Percentiles rank a stretch among this genome's conserved stretches.
These are phyloP conservation scores for Chenopodium album DNA, from an alignment of 148 eudicot species.

Conservation along the genomic window DNA sequence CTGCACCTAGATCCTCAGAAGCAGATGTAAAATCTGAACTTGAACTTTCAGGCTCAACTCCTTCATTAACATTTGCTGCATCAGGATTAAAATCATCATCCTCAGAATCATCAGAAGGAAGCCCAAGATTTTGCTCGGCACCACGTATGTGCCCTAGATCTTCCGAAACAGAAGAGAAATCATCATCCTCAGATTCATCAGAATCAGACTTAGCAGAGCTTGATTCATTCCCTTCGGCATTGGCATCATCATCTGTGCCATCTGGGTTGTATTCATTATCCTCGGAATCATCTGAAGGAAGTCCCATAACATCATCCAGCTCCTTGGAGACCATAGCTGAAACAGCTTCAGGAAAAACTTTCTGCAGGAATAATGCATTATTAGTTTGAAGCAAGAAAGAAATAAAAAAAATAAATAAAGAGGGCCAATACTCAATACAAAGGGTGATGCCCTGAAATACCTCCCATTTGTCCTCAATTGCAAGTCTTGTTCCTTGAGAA, in stretches of 20 bases:
- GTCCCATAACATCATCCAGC: conserved; percentile 51
- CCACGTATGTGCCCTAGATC: conserved; percentile 42
- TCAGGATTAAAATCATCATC: conserved; percentile 88
- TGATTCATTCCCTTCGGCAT: conserved; percentile 46
- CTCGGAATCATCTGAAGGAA: conserved; percentile 87
- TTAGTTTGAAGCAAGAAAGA: conserved; percentile 18
- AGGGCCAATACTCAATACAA: not conserved
- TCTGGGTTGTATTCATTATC: conserved; percentile 83
- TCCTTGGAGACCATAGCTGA: conserved; percentile 51
- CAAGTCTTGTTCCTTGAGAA: conserved; percentile 59
- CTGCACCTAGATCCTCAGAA: conserved; percentile 68
- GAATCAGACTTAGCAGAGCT: conserved; percentile 49
- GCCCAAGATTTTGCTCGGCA: conserved; percentile 48
- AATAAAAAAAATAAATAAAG: too few relatives aligned
- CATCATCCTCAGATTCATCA: conserved; percentile 39
- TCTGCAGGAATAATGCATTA: conserved; percentile 43
- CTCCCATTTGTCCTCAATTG: conserved; percentile 79
- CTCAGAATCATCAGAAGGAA: conserved; percentile 88
- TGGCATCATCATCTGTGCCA: conserved; percentile 43
- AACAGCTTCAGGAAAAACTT: conserved; percentile 85
- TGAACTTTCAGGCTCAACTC: conserved; percentile 54
- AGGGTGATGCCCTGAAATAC: conserved; percentile 35
- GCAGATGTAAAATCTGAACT: conserved; percentile 90
- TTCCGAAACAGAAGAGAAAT: conserved; percentile 57
- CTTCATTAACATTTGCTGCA: conserved; percentile 42